phyloP scores from a whole-genome alignment of 1,284 basidiomycete genomes.

The Tetrapyrgos nigripes region DNA sequence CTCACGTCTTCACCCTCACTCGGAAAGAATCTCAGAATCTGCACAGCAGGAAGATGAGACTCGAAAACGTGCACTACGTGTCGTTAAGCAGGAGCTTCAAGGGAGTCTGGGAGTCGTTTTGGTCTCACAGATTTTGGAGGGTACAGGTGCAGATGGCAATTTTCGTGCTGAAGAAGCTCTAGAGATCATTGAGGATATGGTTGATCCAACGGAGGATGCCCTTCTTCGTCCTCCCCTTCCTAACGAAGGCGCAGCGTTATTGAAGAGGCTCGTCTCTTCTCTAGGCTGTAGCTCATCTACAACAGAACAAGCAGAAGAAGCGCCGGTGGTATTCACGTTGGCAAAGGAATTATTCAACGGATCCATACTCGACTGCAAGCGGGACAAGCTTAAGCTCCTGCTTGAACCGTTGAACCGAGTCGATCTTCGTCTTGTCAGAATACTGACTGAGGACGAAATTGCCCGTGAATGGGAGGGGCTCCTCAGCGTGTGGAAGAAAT shows the following conservation, averaged over 20 bases:
- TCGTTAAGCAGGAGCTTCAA: constrained; percentile 51
- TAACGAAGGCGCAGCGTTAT: constrained; percentile 43
- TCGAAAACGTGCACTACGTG: constrained; percentile 41
- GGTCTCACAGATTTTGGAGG: constrained; percentile 40
- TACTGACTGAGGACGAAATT: constrained; percentile 52
- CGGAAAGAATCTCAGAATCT: constrained; percentile 13
- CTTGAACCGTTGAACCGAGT: constrained; percentile 25
- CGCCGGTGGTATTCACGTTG: neutral
- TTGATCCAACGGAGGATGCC: constrained; percentile 32
- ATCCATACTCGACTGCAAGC: constrained; percentile 21
- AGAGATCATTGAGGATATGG: constrained; percentile 43
- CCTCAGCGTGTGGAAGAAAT: constrained; percentile 45
- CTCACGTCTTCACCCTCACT: constrained; percentile 32
- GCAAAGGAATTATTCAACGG: constrained; percentile 31
- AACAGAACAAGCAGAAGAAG: neutral
- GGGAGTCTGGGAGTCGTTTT: constrained; percentile 47
- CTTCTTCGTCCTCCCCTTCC: constrained; percentile 34
- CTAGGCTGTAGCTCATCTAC: constrained; percentile 4
- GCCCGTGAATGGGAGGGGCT: constrained; percentile 49
- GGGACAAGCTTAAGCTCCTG: constrained; percentile 26
- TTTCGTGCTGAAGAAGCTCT: constrained; percentile 41
- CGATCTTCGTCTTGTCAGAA: constrained; percentile 35
- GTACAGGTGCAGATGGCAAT: constrained; percentile 12
- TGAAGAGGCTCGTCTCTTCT: constrained; percentile 43
- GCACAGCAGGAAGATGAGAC: constrained; percentile 23